These are phyloP conservation scores for Colletotrichum tabaci DNA, from an alignment of 2,329 filamentous ascomycete genomes.

Conservation along the genomic window DNA sequence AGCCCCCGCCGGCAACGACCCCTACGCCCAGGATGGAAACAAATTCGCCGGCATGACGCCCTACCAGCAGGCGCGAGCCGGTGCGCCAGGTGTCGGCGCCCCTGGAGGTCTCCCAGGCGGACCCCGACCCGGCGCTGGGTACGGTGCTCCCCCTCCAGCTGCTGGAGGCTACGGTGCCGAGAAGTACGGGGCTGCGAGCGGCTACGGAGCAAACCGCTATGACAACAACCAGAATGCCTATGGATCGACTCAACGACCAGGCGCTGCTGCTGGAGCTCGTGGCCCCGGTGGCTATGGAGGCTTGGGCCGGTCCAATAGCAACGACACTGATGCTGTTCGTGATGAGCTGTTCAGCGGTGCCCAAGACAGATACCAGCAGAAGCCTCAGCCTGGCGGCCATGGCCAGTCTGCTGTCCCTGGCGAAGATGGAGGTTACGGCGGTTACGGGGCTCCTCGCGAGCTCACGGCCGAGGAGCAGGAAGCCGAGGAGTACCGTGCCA, in stretches of 20 bases:
- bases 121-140: constrained; percentile 48
- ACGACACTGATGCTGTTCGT: constrained; percentile 66
- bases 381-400: constrained; percentile 39
- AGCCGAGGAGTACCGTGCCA: constrained; percentile 76
- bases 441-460: constrained; percentile 79
- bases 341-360: constrained; percentile 76
- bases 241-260: constrained; percentile 47
- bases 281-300: constrained; percentile 75
- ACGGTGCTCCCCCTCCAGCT: constrained; percentile 47
- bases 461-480: constrained; percentile 88
- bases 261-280: constrained; percentile 51
- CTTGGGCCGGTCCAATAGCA: constrained; percentile 63
- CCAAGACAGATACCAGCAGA: constrained; percentile 63
- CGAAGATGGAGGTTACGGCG: constrained; percentile 56
- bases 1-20: constrained; percentile 61
- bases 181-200: constrained; percentile 65
- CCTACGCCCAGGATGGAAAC: constrained; percentile 64
- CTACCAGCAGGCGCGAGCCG: constrained; percentile 47
- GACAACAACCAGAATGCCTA: constrained; percentile 54
- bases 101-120: constrained; percentile 55
- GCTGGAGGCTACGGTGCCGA: constrained; percentile 67
- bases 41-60: constrained; percentile 62
- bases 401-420: constrained; percentile 42
- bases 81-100: constrained; percentile 48
- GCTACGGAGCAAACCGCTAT: constrained; percentile 70